Evolutionary conservation across 2,329 filamentous ascomycete species (phyloP), one percentile per base, ranked within the genome.

Genomic region (Arthroderma sp.): DNA sequence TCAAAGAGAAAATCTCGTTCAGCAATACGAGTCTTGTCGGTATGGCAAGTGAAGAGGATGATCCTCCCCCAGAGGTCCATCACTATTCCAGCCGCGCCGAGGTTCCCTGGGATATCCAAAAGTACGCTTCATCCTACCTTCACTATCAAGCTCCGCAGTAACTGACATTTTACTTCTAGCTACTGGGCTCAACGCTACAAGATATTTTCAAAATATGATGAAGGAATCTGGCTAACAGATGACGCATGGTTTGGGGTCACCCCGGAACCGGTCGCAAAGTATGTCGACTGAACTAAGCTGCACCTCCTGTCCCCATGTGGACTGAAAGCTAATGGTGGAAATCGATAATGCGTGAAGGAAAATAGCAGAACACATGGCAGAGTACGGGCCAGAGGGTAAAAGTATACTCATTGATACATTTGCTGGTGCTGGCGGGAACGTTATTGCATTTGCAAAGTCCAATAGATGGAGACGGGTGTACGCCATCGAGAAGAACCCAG

Each of bases 191-290:
- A 96, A 58, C 78, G 91, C 48, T 81, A 91, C 62, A 82, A 80
- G 43, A 84, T 98, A 52, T 98, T 94, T 66, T 81, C 82, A 10
- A 75, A 74, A 54, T 98, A 95, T 60, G 82, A 95, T 60, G 75
- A 88, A 47, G 89, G 87, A 45, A 75, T 98, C 53, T 82, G 80
- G 70, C 78, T 98, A 72, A 98, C 93, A 0, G 81, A 94, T 60
- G 82, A 89, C 65, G 83, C 87, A 44, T 98, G 91, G 91, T 98
- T 91, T 61, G 91, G 88, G 45, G 88, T 96, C 5, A 98, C 93
- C 0, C 88, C 91, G 9, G 89, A 98, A 62, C 83, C 85, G 4
- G 78, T 98, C 29, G 91, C 91, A 48, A 79, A 74, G 85, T 91
- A 69, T 56, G 72, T 66, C 7, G 9, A 28, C 4, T 34, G 40